Percentiles rank a stretch among this genome's conserved stretches.
phyloP scores from a whole-genome alignment of 441 rosid genomes.

The Eruca vesicaria region DNA sequence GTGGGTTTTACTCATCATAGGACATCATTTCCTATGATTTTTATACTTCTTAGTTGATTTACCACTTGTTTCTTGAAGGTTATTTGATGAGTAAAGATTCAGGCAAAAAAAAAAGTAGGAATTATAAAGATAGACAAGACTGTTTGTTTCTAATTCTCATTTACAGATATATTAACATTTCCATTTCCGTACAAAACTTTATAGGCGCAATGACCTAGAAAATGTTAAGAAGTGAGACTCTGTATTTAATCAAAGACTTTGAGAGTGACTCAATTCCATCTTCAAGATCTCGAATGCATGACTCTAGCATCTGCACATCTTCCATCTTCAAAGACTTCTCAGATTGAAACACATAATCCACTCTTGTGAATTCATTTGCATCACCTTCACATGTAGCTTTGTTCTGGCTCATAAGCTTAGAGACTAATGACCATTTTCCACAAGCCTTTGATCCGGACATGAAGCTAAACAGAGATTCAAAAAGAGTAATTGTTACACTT shows the following conservation, averaged over 20 bases:
- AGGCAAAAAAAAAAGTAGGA: background rate
- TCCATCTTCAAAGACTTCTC: conserved; percentile 24
- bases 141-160: background rate
- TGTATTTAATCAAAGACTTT: conserved; percentile 33
- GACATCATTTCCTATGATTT: background rate
- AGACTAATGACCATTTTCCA: conserved; percentile 36
- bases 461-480: conserved; percentile 38
- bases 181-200: conserved; percentile 3
- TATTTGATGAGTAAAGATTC: background rate
- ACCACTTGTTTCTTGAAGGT: background rate
- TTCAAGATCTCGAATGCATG: conserved; percentile 27
- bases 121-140: background rate
- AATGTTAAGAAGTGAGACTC: conserved; percentile 34
- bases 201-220: background rate
- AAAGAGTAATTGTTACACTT: conserved; percentile 17
- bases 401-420: conserved; percentile 34
- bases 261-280: conserved; percentile 20
- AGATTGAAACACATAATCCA: conserved; percentile 8
- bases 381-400: conserved; percentile 28
- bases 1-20: background rate
- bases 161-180: background rate
- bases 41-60: background rate
- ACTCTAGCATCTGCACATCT: conserved; percentile 25
- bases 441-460: conserved; percentile 30
- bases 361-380: conserved; percentile 15